A percentile compares a stretch with the other conserved stretches of the same genome.
Conservation (phyloP, 805 yeast species). For the Zygotorulaspora florentina region DNA sequence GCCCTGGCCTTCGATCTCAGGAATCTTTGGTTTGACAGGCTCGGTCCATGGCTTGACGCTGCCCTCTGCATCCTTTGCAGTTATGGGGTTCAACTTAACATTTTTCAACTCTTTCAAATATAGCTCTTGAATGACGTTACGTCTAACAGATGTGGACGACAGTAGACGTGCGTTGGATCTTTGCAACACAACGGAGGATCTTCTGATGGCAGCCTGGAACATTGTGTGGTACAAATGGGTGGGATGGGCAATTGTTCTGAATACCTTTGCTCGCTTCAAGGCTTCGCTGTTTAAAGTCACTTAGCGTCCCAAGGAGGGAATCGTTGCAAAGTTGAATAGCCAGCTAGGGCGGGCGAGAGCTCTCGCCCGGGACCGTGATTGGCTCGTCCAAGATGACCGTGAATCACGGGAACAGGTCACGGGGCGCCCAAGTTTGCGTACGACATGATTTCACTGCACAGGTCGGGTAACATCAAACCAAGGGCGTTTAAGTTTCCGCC, state of each 20-base stretch:
- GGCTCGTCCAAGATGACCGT: constrained; percentile 6
- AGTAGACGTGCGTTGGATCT: constrained; percentile 11
- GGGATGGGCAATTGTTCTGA: neutral
- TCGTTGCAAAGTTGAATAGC: too few species aligned
- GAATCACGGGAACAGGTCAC: neutral
- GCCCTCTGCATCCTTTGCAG: constrained; percentile 70
- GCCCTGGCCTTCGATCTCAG: constrained; percentile 65
- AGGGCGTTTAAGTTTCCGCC: too few species aligned
- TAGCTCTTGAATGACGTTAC: constrained; percentile 70
- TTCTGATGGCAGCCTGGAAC: constrained; percentile 2
- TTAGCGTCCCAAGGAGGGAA: too few species aligned
- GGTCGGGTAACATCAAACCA: too few species aligned
- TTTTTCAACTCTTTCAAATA: constrained; percentile 82
- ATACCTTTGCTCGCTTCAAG: neutral
- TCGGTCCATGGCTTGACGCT: constrained; percentile 78
- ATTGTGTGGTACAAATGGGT: neutral
- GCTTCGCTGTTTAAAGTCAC: neutral
- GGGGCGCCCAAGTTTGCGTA: neutral
- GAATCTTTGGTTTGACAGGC: constrained; percentile 75
- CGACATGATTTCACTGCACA: too few species aligned
- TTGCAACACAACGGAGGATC: constrained; percentile 1
- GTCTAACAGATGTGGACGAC: constrained; percentile 31
- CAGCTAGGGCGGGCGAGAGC: neutral
- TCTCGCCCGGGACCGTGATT: constrained; percentile 1
- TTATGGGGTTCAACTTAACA: constrained; percentile 77